Base-by-base conservation (phyloP, 441 rosid genomes). In the Pelargonium citronellum region DNA sequence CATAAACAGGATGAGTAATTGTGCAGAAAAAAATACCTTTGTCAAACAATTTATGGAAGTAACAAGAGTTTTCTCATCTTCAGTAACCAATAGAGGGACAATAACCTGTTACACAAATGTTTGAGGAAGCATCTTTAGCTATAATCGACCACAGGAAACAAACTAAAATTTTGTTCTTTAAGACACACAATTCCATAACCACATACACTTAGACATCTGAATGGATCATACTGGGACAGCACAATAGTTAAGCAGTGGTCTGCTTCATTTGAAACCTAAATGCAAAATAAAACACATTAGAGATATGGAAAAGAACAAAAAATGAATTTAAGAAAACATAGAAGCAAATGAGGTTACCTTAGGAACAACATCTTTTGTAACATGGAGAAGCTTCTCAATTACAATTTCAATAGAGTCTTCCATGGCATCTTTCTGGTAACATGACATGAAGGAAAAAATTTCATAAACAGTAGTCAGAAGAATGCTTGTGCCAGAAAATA, bases 131-230 rank as follows among this genome's bases (percentile, higher is more conserved):
- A 73, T 77, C 67, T 72, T 13, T 74, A 67, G 57, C 44, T 55
- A 64, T 3, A 34, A 57, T 46, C 12, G 24, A n/a, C 24, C 57
- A 65, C 12, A 3, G 17, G 43, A 15, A 17, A 27, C 72, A 57
- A 27, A 17, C 11, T 11, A 27, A 19, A 8, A 11, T 16, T 16
- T 34, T 0, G 13, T 62, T 22, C 3, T 62, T 66, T 58, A 69
- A 57, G 69, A 65, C 12, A 72, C 71, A 57, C 65, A 19, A 61
- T 65, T 30, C 51, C 67, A 64, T 69, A 71, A 66, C 15, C 68
- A 82, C 91, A 16, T 92, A 95, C 99, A 77, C 92, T 90, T 79
- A 95, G 84, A 86, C 96, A 88, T 90, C 97, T 87, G 83, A 88
- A 90, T 70, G 96, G 96, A 73, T 95, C 99, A 79, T 88, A 92